These are phyloP conservation scores for Nepenthes alata DNA, from an alignment of 179 eudicot genomes.

Conservation along the genomic window DNA sequence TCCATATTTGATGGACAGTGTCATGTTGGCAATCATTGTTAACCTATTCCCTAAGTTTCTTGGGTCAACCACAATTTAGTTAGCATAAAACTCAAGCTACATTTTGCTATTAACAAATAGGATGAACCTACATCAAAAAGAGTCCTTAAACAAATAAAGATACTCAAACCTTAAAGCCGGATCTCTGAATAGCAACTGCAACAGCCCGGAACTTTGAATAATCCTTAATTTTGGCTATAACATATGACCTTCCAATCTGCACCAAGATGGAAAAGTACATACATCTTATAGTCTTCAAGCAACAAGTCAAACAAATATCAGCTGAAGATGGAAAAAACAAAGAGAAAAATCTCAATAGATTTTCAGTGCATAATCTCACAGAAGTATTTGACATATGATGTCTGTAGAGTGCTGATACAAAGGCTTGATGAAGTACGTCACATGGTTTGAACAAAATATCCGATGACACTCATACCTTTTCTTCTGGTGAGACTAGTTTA, in stretches of 20 bases:
- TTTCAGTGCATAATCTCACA: too few relatives aligned
- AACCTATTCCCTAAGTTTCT: background rate
- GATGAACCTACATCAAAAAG: background rate
- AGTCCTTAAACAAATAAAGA: background rate
- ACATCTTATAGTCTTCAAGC: background rate
- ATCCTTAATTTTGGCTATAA: conserved; percentile 67
- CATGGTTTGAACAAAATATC: too few relatives aligned
- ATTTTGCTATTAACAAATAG: too few relatives aligned
- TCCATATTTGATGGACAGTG: too few relatives aligned
- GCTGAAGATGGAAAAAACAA: background rate
- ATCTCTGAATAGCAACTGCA: conserved; percentile 74
- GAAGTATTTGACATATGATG: too few relatives aligned
- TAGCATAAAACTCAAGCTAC: too few relatives aligned
- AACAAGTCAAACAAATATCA: background rate
- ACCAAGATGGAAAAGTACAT: background rate
- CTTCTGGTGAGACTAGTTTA: background rate
- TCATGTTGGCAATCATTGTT: too few relatives aligned
- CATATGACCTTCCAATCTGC: conserved; percentile 86
- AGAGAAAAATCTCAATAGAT: too few relatives aligned
- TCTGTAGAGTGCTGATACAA: too few relatives aligned
- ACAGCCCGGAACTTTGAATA: conserved; percentile 88
- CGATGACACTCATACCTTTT: background rate
- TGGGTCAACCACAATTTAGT: too few relatives aligned
- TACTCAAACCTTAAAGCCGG: conserved; percentile 79
- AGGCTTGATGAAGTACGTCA: too few relatives aligned